phyloP scores from a whole-genome alignment of 2,329 filamentous ascomycete genomes.

The Clonostachys chloroleuca region DNA sequence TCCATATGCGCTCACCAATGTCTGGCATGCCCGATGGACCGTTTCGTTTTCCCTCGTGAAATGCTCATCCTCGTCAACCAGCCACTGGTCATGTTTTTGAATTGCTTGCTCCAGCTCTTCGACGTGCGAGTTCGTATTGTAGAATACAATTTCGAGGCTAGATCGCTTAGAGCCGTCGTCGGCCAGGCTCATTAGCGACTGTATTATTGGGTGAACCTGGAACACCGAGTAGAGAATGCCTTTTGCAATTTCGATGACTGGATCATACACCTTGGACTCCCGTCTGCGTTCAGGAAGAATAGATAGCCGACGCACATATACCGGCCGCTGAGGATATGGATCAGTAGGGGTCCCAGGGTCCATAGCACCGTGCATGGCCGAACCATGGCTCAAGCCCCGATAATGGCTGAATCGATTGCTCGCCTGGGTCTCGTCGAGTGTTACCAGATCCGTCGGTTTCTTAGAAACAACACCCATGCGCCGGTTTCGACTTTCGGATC shows the following conservation, averaged over 20 bases:
- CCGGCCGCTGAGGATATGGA: conserved; percentile 49
- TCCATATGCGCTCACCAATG: conserved; percentile 59
- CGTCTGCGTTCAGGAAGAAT: conserved; percentile 59
- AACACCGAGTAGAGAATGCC: conserved; percentile 64
- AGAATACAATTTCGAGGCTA: conserved; percentile 63
- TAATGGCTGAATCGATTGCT: conserved; percentile 65
- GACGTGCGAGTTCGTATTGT: conserved; percentile 63
- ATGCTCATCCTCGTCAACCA: conserved; percentile 40
- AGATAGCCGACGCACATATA: conserved; percentile 60
- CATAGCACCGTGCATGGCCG: conserved; percentile 54
- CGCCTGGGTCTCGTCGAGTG: conserved; percentile 57
- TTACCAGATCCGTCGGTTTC: conserved; percentile 56
- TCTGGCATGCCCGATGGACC: conserved; percentile 58
- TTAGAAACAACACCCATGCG: conserved; percentile 62
- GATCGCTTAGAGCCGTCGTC: conserved; percentile 59
- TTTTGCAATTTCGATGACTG: conserved; percentile 60
- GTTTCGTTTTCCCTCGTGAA: conserved; percentile 55
- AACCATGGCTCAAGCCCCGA: conserved; percentile 63
- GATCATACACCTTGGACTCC: conserved; percentile 57
- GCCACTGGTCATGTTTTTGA: conserved; percentile 51
- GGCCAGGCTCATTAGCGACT: conserved; percentile 58
- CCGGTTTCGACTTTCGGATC: conserved; percentile 49
- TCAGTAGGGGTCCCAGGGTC: conserved; percentile 60
- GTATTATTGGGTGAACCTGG: conserved; percentile 64
- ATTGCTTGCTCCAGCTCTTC: conserved; percentile 63